Evolutionary conservation across 768 basidiomycete genomes (phyloP), one percentile per base, ranked within the genome.

Genomic region (Lactarius indigo): DNA sequence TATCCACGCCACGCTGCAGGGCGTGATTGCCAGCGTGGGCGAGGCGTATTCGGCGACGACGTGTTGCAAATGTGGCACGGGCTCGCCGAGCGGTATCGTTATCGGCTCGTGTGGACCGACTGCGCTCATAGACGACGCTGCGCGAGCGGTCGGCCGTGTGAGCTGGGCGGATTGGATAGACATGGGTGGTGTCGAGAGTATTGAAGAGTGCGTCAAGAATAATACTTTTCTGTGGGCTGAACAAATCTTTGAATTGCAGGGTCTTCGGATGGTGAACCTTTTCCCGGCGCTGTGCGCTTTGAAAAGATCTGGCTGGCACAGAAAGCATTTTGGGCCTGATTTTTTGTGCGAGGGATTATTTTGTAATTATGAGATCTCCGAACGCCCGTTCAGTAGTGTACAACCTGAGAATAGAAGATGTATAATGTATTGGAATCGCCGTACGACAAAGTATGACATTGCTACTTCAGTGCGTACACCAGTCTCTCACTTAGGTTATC

Each of bases 61-160:
- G 63, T 52, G 55, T 44, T 30, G 69, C 69, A 42, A 30, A 35
- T 54, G 35, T 26, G 18, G 62, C 65, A 59, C 44, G 10, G 60
- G 31, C 37, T 41, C 37, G 44, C 64, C 68, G 26, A 64, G 59
- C 23, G 81, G 81, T 35, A 72, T 82, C 15, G 68, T 82, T 33
- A 75, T 82, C 3, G 80, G 79, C 12, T 77, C 79, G 59, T 82
- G 82, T 68, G 81, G 81, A 0, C 82, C 81, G 0, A 69, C 73
- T 13, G 69, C 73, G 7, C 75, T 82, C 58, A 77, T 76, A 1
- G 79, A 83, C n/a, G 76, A 79, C 41, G 75, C 76, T 41, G 65
- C 76, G 28, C 68, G 74, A 35, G 77, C 75, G 1, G 78, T 82
- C 56, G 73, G 75, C 5, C 67, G 65, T 17, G 72, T 83, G 42